Percentiles rank a stretch among this genome's conserved stretches.
These are phyloP conservation scores for Hygrophorus russula DNA, from an alignment of 768 basidiomycete species.

Conservation along the genomic window DNA sequence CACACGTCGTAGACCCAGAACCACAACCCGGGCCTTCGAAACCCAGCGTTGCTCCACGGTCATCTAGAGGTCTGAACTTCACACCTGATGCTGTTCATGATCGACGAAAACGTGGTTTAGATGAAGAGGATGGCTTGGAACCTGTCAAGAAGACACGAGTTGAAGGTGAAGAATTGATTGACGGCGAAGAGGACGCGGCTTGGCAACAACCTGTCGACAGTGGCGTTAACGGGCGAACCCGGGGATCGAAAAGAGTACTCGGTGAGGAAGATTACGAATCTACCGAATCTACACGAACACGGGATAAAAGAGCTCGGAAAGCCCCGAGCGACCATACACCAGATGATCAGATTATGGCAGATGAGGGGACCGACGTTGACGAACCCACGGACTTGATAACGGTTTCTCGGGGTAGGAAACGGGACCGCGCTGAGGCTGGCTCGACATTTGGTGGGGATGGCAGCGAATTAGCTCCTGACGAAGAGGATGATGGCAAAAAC, in stretches of 20 bases:
- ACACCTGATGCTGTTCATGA: slow-evolving; percentile 17
- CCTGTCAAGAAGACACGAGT: slow-evolving; percentile 42
- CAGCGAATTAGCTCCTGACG: slow-evolving; percentile 28
- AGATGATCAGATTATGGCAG: neutral
- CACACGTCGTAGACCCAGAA: slow-evolving; percentile 9
- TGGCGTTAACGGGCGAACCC: slow-evolving; percentile 12
- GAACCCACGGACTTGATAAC: slow-evolving; percentile 20
- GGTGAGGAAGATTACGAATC: slow-evolving; percentile 33
- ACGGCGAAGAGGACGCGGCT: slow-evolving; percentile 38
- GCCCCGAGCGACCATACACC: slow-evolving; percentile 32
- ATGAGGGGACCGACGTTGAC: slow-evolving; percentile 13
- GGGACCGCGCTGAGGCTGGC: slow-evolving; percentile 63
- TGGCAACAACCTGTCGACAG: slow-evolving; percentile 12
- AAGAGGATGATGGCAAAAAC: slow-evolving; percentile 19
- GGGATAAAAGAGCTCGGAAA: slow-evolving; percentile 49
- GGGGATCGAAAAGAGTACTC: slow-evolving; percentile 40
- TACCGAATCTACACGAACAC: slow-evolving; percentile 20
- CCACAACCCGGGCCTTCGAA: slow-evolving; percentile 12
- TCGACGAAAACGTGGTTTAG: slow-evolving; percentile 28
- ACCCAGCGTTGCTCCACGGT: slow-evolving; percentile 12
- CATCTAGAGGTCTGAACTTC: slow-evolving; percentile 19
- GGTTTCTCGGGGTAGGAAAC: slow-evolving; percentile 53
- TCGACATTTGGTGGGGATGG: slow-evolving; percentile 62
- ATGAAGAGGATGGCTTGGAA: slow-evolving; percentile 30
- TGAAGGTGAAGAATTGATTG: slow-evolving; percentile 35